Evolutionary conservation across 2,329 filamentous ascomycete species (phyloP).

Genomic region (Endoconidiophora polonica): DNA sequence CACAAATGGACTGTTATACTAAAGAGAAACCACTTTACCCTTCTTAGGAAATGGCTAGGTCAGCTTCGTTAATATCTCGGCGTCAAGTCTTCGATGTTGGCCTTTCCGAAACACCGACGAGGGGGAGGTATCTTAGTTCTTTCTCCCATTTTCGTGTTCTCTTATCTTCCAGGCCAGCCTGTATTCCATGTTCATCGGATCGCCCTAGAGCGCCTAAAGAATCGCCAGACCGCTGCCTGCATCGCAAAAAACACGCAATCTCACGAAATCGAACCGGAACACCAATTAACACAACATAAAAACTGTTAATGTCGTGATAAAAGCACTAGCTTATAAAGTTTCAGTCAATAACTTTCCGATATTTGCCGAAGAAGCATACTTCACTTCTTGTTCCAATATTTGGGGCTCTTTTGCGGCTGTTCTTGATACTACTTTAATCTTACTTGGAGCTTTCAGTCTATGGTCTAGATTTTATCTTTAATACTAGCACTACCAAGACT

Average conservation of each 20-base stretch:
- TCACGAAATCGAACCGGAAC: constrained; percentile 10
- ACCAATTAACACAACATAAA: neutral
- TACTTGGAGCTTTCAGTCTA: too few relatives aligned
- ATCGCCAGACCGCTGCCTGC: constrained; percentile 1
- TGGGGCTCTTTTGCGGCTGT: too few relatives aligned
- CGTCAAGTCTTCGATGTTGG: neutral
- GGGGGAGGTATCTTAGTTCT: neutral
- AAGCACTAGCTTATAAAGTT: too few relatives aligned
- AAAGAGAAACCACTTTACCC: neutral
- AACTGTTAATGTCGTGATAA: neutral
- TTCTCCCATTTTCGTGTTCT: too few relatives aligned
- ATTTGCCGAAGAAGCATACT: too few relatives aligned
- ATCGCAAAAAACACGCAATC: constrained; percentile 1
- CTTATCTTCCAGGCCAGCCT: too few relatives aligned
- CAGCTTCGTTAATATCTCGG: constrained; percentile 10
- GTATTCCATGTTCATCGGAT: neutral
- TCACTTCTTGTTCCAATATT: too few relatives aligned
- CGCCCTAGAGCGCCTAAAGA: neutral
- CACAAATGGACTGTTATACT: neutral
- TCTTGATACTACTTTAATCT: too few relatives aligned
- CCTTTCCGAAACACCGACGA: constrained; percentile 8
- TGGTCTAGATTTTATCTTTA: too few relatives aligned
- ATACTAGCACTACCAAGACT: too few relatives aligned
- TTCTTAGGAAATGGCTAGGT: neutral
- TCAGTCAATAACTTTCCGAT: too few relatives aligned